Evolutionary conservation across 2,329 filamentous ascomycete genomes (phyloP), one percentile per base, ranked within the genome.

Genomic region (Albifimbria verrucaria): DNA sequence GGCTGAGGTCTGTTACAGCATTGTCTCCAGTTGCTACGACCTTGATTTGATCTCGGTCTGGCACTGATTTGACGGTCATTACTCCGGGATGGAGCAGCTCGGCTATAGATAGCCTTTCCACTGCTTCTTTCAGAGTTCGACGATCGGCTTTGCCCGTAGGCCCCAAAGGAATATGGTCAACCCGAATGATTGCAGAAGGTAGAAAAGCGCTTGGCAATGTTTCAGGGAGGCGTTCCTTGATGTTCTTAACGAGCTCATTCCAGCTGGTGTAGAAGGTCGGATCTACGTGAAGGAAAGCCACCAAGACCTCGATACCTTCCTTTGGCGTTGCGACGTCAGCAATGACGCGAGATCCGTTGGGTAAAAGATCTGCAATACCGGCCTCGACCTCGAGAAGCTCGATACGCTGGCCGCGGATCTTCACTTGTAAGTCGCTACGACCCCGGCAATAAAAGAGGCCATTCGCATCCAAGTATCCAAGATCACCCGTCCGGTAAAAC

Each of bases 361-460:
- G 28, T 36, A 36, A 10, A n/a, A 36, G 10, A n/a, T 10, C 28
- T n/a, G 10, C n/a, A n/a, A 36, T 36, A n/a, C n/a, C n/a, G 28
- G 10, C n/a, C 22, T 56, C 55, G 26, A 56, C 50, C 25, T 54
- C 55, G 21, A 28, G 50, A 3, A 77, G 67, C 64, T 77, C 82
- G 53, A 79, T 68, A 51, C 78, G 63, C 52, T 74, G 81, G 43
- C 83, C 83, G 24, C 74, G 71, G 17, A 83, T 63, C 59, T 83
- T 83, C 44, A 82, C 72, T 60, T 82, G 79, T 0, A 70, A 71
- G 59, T 82, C 79, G 56, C 77, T 78, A 39, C 80, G 68, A 45
- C 77, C 78, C 49, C 77, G 57, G 51, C 69, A 75, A 1, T 64
- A 54, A n/a, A 77, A 62, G 15, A 57, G 55, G 20, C 70, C 69